Conservation (phyloP, 805 yeast species). For the Lipomyces spencermartinsiae region DNA sequence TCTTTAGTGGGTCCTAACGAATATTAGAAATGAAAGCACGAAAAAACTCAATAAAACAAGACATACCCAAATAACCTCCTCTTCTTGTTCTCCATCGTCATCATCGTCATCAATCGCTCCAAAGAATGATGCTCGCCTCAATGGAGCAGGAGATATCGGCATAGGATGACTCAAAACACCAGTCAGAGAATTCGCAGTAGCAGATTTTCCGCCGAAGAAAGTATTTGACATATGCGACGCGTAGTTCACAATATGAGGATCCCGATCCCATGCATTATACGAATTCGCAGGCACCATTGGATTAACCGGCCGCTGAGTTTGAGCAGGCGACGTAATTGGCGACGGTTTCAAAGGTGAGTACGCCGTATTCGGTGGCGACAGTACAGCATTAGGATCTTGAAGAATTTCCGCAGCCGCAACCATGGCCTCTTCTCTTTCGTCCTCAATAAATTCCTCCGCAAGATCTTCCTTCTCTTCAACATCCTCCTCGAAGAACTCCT, state of each 20-base stretch:
- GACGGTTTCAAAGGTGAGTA: constrained; percentile 1
- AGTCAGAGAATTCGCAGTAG: not conserved
- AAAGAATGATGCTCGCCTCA: constrained; percentile 20
- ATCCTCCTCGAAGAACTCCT: not conserved
- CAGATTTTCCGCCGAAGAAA: constrained; percentile 12
- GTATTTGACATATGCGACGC: constrained; percentile 13
- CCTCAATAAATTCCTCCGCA: constrained; percentile 28
- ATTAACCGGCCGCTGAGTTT: not conserved
- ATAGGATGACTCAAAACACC: not conserved
- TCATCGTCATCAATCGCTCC: constrained; percentile 1
- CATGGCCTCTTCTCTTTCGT: constrained; percentile 31
- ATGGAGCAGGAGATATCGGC: constrained; percentile 6
- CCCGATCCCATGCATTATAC: constrained; percentile 38
- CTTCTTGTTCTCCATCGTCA: constrained; percentile 9
- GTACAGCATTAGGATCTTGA: constrained; percentile 1
- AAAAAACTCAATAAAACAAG: not conserved
- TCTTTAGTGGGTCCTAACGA: constrained; percentile 30
- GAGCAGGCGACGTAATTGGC: not conserved
- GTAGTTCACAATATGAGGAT: constrained; percentile 20
- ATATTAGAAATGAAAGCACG: not conserved
- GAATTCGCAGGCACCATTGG: not conserved
- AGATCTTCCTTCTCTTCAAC: constrained; percentile 17
- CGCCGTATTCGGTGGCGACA: constrained; percentile 13
- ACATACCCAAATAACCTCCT: constrained; percentile 21
- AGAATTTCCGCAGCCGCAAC: constrained; percentile 9